Evolutionary conservation across 2,329 filamentous ascomycete genomes (phyloP).

Genomic region (Paramyrothecium roridum): DNA sequence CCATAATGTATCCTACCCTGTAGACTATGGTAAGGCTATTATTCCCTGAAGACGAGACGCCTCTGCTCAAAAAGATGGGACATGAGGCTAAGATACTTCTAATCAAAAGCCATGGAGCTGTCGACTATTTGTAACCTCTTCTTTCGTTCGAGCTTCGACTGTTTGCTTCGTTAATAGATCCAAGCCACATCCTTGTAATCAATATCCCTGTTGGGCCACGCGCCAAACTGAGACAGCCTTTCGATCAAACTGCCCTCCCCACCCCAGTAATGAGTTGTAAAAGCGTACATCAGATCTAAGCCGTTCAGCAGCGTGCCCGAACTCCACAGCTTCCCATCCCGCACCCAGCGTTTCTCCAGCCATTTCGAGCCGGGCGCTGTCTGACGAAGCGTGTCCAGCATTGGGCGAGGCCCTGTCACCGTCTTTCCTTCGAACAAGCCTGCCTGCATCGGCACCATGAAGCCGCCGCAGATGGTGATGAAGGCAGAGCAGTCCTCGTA

Average conservation of each 20-base stretch:
- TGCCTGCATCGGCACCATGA: conserved; percentile 24
- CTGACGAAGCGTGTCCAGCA: conserved; percentile 21
- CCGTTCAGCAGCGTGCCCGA: conserved; percentile 30
- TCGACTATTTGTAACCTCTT: too few relatives aligned
- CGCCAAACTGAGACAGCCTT: conserved; percentile 11
- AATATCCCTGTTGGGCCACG: conserved; percentile 24
- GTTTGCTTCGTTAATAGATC: not conserved
- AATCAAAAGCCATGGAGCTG: too few relatives aligned
- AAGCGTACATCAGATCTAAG: conserved; percentile 27
- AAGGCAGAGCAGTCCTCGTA: conserved; percentile 32
- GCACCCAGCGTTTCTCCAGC: conserved; percentile 32
- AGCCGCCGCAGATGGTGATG: conserved; percentile 35
- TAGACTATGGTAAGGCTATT: too few relatives aligned
- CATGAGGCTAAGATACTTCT: too few relatives aligned
- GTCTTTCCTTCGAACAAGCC: conserved; percentile 34
- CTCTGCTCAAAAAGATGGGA: too few relatives aligned
- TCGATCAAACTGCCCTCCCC: conserved; percentile 13
- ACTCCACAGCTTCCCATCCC: conserved; percentile 33
- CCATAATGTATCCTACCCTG: too few relatives aligned
- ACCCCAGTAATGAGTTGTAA: conserved; percentile 24
- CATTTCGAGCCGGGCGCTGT: conserved; percentile 26
- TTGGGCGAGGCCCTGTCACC: conserved; percentile 27
- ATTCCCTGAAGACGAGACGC: too few relatives aligned
- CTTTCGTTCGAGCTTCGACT: too few relatives aligned
- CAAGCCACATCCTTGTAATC: conserved; percentile 24